These are phyloP conservation scores for Zea luxurians DNA, from an alignment of 176 grass and related monocot species.

Conservation along the genomic window DNA sequence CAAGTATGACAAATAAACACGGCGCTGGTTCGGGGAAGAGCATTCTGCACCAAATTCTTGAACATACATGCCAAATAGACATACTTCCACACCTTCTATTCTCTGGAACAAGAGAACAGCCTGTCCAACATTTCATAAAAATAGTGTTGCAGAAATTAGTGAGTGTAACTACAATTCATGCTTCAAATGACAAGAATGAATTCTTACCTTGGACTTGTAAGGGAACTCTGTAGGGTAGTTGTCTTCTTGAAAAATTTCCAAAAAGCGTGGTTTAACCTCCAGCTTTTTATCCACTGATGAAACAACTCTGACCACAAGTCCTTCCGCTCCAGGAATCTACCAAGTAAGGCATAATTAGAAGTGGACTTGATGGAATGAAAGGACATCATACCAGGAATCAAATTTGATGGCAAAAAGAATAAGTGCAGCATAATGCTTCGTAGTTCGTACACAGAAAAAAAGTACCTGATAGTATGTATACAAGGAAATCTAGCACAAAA, in stretches of 20 bases:
- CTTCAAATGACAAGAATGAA: conserved; percentile 32
- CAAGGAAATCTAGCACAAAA: conserved; percentile 20
- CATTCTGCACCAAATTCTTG: conserved; percentile 99
- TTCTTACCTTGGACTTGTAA: conserved; percentile 94
- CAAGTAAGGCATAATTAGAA: conserved; percentile 28
- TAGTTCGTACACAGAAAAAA: neutral
- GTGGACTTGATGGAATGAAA: conserved; percentile 20
- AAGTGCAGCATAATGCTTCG: neutral
- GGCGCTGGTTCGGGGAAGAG: conserved; percentile 75
- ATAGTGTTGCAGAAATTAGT: conserved; percentile 21
- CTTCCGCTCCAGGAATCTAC: conserved; percentile 91
- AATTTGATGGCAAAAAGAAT: conserved; percentile 12
- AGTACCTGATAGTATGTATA: conserved; percentile 3
- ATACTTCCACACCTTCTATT: conserved; percentile 99
- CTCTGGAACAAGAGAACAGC: conserved; percentile 97
- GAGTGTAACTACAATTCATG: conserved; percentile 19
- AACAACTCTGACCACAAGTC: conserved; percentile 98
- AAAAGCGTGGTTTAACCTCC: conserved; percentile 96
- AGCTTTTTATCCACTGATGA: conserved; percentile 99
- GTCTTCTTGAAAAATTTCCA: conserved; percentile 98
- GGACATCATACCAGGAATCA: neutral
- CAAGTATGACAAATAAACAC: conserved; percentile 98
- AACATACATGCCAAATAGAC: conserved; percentile 99
- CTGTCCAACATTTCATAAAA: conserved; percentile 56
- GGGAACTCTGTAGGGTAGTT: conserved; percentile 96